Conservation (phyloP, 768 basidiomycete genomes). For the Boletus reticuloceps region DNA sequence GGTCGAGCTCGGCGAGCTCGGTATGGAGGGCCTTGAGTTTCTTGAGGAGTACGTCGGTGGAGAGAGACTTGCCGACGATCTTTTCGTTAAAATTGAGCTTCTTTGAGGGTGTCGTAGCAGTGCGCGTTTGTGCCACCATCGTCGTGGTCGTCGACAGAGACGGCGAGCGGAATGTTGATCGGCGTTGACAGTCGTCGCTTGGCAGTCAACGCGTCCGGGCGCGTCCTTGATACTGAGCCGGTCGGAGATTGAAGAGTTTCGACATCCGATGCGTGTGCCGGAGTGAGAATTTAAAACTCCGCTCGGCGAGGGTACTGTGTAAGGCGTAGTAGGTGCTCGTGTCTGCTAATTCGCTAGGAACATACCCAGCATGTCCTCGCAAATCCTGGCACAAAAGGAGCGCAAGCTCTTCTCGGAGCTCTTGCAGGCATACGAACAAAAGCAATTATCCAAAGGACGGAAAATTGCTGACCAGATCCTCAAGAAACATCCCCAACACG, state of each 20-base stretch:
- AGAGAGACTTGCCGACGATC: slow-evolving; percentile 70
- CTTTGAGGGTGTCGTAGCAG: slow-evolving; percentile 49
- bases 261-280: neutral
- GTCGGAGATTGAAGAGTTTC: slow-evolving; percentile 7
- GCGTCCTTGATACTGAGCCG: neutral
- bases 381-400: slow-evolving; percentile 74
- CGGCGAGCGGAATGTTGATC: slow-evolving; percentile 1
- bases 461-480: slow-evolving; percentile 93
- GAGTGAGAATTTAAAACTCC: neutral
- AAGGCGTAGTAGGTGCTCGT: too few species aligned
- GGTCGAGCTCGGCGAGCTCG: slow-evolving; percentile 81
- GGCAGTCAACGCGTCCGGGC: slow-evolving; percentile 14
- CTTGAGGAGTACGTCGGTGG: slow-evolving; percentile 82
- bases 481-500: slow-evolving; percentile 94
- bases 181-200: neutral
- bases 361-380: slow-evolving; percentile 20
- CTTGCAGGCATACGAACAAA: slow-evolving; percentile 81
- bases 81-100: slow-evolving; percentile 81
- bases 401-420: slow-evolving; percentile 82
- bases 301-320: neutral
- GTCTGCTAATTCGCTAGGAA: too few species aligned
- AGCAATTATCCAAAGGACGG: slow-evolving; percentile 84
- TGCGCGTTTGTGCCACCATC: slow-evolving; percentile 78
- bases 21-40: slow-evolving; percentile 77
- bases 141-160: slow-evolving; percentile 15